Evolutionary conservation across 2,329 filamentous ascomycete genomes (phyloP).

Genomic region (Aspergillus bombycis): DNA sequence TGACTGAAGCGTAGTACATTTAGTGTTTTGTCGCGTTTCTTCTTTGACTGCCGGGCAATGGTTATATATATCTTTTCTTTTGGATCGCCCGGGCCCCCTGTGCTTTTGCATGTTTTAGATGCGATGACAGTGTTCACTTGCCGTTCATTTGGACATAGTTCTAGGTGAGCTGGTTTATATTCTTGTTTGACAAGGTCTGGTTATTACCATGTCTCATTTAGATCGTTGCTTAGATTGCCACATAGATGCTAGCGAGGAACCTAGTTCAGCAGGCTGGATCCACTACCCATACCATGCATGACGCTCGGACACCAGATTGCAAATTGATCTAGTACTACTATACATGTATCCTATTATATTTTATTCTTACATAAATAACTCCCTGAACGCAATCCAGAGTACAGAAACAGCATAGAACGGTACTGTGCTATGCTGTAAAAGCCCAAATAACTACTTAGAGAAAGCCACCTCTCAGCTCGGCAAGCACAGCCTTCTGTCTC

Average conservation of each 20-base stretch:
- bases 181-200: neutral
- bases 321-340: neutral
- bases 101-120: neutral
- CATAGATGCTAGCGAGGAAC: neutral
- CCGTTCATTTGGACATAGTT: neutral
- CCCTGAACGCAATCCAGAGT: neutral
- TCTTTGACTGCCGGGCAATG: neutral
- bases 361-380: neutral
- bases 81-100: neutral
- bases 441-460: neutral
- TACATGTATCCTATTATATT: neutral
- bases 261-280: neutral
- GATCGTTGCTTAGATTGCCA: neutral
- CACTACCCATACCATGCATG: no score
- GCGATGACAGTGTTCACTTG: neutral
- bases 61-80: neutral
- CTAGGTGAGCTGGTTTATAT: neutral
- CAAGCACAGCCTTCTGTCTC: conserved; percentile 61
- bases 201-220: neutral
- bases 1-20: neutral
- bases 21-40: neutral
- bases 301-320: neutral
- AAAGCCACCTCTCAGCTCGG: conserved; percentile 45
- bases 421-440: neutral
- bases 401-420: neutral